Conservation (phyloP, 2,329 filamentous ascomycete genomes). For the Massarina eburnea region DNA sequence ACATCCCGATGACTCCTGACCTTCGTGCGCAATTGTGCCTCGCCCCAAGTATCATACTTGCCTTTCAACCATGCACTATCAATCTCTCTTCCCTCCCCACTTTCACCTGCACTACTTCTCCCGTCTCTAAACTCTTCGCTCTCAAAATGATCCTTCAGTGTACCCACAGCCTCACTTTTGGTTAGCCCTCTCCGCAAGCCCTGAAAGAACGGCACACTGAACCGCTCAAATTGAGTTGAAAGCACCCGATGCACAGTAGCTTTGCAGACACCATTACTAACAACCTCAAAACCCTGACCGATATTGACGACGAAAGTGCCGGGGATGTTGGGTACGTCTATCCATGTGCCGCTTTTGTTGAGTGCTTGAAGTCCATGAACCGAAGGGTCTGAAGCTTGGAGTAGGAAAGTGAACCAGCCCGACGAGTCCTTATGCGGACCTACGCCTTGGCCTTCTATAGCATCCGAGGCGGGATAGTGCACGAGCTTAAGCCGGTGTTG, state of each 20-base stretch:
- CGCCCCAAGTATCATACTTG: conserved; percentile 33
- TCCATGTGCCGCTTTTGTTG: conserved; percentile 52
- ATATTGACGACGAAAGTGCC: conserved; percentile 61
- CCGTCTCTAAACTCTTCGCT: background rate
- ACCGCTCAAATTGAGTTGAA: conserved; percentile 16
- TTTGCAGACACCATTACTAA: conserved; percentile 56
- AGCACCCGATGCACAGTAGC: conserved; percentile 51
- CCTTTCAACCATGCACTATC: conserved; percentile 14
- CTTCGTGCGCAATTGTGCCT: conserved; percentile 44
- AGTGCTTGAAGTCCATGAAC: conserved; percentile 59
- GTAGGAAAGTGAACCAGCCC: conserved; percentile 66
- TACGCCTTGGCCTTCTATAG: conserved; percentile 52
- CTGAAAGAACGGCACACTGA: conserved; percentile 43
- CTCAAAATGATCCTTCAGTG: conserved; percentile 10
- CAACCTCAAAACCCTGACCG: conserved; percentile 61
- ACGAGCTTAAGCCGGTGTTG: conserved; percentile 61
- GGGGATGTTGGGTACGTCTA: conserved; percentile 52
- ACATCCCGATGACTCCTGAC: conserved; percentile 37
- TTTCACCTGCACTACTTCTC: conserved; percentile 4
- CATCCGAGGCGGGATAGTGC: conserved; percentile 43
- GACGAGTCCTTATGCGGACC: conserved; percentile 65
- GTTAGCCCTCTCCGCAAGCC: conserved; percentile 32
- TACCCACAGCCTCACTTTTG: conserved; percentile 9
- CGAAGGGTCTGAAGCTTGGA: conserved; percentile 44
- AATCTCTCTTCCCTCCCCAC: conserved; percentile 8